Evolutionary conservation across 257 asterid genomes (phyloP), one percentile per base, ranked within the genome.

Genomic region (Nicotiana tabacum): DNA sequence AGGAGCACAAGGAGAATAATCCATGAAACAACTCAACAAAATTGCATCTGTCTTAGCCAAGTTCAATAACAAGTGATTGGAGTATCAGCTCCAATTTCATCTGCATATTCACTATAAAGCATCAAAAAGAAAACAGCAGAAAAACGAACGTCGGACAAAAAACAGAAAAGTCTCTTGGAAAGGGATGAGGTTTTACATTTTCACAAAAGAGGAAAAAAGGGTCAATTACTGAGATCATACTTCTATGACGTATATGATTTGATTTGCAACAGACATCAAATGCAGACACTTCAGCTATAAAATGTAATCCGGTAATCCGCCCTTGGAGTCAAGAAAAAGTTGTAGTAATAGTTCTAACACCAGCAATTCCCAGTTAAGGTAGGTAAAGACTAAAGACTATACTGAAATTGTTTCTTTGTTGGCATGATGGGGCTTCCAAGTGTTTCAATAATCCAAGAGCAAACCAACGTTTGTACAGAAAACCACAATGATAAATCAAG

Each of bases 131-230:
- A 51, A 76, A 51, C 9, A 0, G 80, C 46, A 76, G 64, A 76
- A 60, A 51, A 76, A 51, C 0, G 61, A 72, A 70, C 0, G 7
- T 24, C 21, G 13, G 37, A 72, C 12, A 21, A 48, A 74, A 74
- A 56, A 27, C 61, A 13, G 61, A 74, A 46, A 57, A 12, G 24
- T 46, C 80, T 74, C 62, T 8, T 51, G 43, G 43, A 74, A 74
- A 74, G 62, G 62, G 43, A 74, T 27, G 64, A 74, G 64, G 46
- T 51, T 74, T 74, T 27, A 74, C 79, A 74, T 24, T 74, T 24
- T 12, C 62, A 74, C 16, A 48, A 39, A 39, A 39, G 80, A 74
- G 64, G 62, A 15, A 74, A 30, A 74, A 7, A 27, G 79, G 48
- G 27, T 74, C 43, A 27, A 51, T 17, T 51, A 51, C 79, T 74